Base-by-base conservation (phyloP, 257 asterid genomes). In the Gardenia jasminoides region DNA sequence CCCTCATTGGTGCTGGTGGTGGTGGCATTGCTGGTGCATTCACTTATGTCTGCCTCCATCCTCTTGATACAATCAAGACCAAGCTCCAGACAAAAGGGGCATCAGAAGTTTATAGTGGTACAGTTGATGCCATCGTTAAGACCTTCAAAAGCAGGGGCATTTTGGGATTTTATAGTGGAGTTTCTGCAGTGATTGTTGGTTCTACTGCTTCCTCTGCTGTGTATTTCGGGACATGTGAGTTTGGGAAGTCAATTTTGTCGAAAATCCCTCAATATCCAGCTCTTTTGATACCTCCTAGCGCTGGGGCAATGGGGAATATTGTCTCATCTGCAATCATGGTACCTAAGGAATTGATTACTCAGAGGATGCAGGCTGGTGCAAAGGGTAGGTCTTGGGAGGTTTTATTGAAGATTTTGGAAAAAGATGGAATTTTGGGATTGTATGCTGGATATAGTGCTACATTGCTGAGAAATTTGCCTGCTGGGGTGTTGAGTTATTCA, bases 11-110 rank as follows among this genome's bases (percentile, higher is more conserved):
- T 16, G 98, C 96, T 12, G 97, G 72, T 17, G 97, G 84, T 17
- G 99, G 98, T 13, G 99, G 98, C 24, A 89, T 91, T 76, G 99
- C 98, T 33, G 99, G 99, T 64, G 99, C 99, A 7, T 91, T 96
- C 81, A 93, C 99, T 41, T 93, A 96, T 70, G 99, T 93, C 9
- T 93, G 97, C 78, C 97, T 96, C 64, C 98, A 83, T 30, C 98
- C 98, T 1, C 97, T 96, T 26, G 98, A 93, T 77, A 88, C 97
- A 9, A 89, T 95, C 80, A 95, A 93, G 84, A 96, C 98, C 78
- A 96, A 92, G 94, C 97, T 96, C 72, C 99, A 96, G 83, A 93
- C 98, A 0, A 93, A 88, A 80, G 99, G 99, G 80, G 99, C 99
- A 19, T 91, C 98, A 41, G 88, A 96, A 31, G 81, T 96, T 44